Evolutionary conservation across 2,329 filamentous ascomycete species (phyloP).

Genomic region (Diaporthe sp.): DNA sequence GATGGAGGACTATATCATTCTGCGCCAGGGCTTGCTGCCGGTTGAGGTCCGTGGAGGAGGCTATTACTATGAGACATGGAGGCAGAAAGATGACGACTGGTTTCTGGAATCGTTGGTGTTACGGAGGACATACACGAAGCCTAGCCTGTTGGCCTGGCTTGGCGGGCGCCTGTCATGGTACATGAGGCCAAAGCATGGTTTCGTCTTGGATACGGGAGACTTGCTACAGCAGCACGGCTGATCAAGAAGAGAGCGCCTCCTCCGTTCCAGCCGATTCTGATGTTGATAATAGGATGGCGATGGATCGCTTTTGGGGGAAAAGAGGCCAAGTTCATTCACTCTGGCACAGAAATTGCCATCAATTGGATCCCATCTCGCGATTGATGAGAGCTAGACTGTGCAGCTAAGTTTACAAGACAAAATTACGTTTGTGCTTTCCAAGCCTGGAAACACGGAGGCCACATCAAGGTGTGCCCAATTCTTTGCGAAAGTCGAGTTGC

Average conservation of each 20-base stretch:
- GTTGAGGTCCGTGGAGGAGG: not conserved
- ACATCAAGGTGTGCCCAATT: not conserved
- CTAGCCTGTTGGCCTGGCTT: not conserved
- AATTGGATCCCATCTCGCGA: not conserved
- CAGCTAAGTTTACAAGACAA: not conserved
- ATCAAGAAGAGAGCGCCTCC: not conserved
- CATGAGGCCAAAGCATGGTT: not conserved
- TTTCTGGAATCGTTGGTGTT: slow-evolving; percentile 13
- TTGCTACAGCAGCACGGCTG: not conserved
- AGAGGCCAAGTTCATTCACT: not conserved
- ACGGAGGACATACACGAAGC: not conserved
- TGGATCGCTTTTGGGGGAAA: not conserved
- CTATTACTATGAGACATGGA: slow-evolving; percentile 30
- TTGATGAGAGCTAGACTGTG: not conserved
- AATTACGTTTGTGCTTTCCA: too few relatives aligned
- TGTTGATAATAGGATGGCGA: not conserved
- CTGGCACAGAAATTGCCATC: not conserved
- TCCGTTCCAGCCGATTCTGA: too few relatives aligned
- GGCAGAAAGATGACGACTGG: slow-evolving; percentile 20
- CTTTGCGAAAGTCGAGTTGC: not conserved
- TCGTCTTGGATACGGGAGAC: not conserved
- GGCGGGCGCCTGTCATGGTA: not conserved
- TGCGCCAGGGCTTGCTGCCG: not conserved
- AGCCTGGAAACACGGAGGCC: not conserved
- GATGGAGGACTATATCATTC: not conserved